phyloP scores from a whole-genome alignment of 768 basidiomycete genomes.

The Russula compacta region DNA sequence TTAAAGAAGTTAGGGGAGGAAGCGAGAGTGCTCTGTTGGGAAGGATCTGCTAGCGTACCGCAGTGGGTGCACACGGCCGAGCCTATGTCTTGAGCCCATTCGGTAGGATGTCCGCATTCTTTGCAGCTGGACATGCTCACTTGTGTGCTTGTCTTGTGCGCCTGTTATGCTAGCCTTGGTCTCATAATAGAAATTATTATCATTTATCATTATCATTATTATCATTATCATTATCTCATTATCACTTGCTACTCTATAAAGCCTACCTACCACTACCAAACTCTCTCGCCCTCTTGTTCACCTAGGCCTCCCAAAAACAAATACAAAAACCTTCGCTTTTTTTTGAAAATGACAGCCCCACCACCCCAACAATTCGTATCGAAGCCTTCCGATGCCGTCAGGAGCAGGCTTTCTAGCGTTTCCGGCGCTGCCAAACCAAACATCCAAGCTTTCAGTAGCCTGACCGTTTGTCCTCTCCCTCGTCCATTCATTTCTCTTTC shows the following conservation, averaged over 20 bases:
- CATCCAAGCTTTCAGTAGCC: slow-evolving; percentile 47
- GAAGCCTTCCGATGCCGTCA: slow-evolving; percentile 49
- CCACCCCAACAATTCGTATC: slow-evolving; percentile 45
- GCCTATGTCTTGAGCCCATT: slow-evolving; percentile 16
- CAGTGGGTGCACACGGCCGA: slow-evolving; percentile 54
- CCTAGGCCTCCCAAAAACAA: neutral
- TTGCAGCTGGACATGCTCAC: slow-evolving; percentile 8
- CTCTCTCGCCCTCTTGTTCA: neutral
- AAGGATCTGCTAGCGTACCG: slow-evolving; percentile 58
- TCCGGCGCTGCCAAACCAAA: slow-evolving; percentile 41
- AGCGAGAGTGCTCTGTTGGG: slow-evolving; percentile 47
- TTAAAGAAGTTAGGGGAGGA: slow-evolving; percentile 32
- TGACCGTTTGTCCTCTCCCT: slow-evolving; percentile 43
- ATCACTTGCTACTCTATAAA: too few species aligned
- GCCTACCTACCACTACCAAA: too few species aligned
- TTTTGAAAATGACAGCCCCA: slow-evolving; percentile 20
- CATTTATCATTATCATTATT: too few species aligned
- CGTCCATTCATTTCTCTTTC: slow-evolving; percentile 14
- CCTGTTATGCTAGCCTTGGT: neutral
- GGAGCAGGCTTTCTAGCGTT: slow-evolving; percentile 60
- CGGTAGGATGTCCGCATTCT: slow-evolving; percentile 16
- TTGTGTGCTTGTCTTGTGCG: neutral
- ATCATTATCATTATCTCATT: neutral
- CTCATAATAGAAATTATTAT: too few species aligned
- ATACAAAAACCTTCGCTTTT: slow-evolving; percentile 7